phyloP scores from a whole-genome alignment of 192 early-diverging fungal genomes.

The Oehlia diaphana region DNA sequence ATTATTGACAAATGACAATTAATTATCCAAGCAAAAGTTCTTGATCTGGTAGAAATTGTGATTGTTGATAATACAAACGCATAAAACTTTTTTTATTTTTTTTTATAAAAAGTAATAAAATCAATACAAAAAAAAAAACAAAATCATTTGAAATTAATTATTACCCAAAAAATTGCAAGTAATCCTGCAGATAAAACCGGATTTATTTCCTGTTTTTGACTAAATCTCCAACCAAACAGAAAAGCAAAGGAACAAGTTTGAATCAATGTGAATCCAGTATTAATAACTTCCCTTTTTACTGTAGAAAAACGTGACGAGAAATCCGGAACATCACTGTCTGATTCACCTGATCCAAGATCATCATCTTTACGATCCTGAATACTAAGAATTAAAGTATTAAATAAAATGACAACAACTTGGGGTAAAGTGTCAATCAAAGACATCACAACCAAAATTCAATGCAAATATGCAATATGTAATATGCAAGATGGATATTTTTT shows the following conservation, averaged over 20 bases:
- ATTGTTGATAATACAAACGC: neutral
- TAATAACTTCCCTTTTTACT: neutral
- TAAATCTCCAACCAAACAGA: neutral
- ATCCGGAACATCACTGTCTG: neutral
- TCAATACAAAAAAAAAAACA: no score
- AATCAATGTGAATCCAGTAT: neutral
- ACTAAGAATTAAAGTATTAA: no score
- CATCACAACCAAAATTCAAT: no score
- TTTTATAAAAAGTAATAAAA: no score
- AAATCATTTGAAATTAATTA: no score
- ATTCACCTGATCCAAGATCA: neutral
- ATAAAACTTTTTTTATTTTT: neutral
- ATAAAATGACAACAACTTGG: no score
- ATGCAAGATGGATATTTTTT: no score
- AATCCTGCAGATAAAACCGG: neutral
- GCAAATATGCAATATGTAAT: no score
- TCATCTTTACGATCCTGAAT: no score
- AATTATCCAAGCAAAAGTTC: slow-evolving; percentile 34
- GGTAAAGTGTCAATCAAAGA: no score
- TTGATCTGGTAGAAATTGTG: neutral
- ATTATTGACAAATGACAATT: slow-evolving; percentile 37
- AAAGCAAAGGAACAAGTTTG: neutral
- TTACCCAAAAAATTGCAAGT: neutral
- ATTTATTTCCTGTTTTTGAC: neutral
- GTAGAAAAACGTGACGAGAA: neutral